These are phyloP conservation scores for Dactylellina drechsleri DNA, from an alignment of 2,329 filamentous ascomycete species.

Conservation along the genomic window DNA sequence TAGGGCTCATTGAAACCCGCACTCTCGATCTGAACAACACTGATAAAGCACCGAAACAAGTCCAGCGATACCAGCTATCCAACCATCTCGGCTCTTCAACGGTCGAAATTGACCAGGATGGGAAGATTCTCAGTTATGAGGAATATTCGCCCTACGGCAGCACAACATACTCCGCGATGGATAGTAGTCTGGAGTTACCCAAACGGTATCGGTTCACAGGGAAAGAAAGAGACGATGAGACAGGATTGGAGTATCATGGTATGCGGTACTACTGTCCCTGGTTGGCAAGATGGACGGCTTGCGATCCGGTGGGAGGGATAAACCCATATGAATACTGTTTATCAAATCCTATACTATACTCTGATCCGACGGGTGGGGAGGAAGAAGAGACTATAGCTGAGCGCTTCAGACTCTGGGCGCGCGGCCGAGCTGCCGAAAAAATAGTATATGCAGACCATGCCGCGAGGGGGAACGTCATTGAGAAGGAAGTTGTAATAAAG, in stretches of 20 bases:
- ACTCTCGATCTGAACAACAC: neutral
- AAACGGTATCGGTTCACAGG: slow-evolving; percentile 58
- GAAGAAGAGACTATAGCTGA: too few species aligned
- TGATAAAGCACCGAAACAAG: neutral
- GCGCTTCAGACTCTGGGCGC: too few species aligned
- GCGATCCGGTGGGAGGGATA: slow-evolving; percentile 55
- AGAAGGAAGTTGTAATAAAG: too few species aligned
- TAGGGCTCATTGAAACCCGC: too few species aligned
- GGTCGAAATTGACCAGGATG: slow-evolving; percentile 36
- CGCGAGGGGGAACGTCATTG: too few species aligned
- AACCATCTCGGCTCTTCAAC: slow-evolving; percentile 3
- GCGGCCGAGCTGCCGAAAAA: too few species aligned
- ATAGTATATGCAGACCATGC: too few species aligned
- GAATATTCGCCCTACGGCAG: slow-evolving; percentile 19
- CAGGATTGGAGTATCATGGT: slow-evolving; percentile 58
- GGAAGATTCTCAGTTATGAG: slow-evolving; percentile 5
- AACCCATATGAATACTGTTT: slow-evolving; percentile 12
- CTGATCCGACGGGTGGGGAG: neutral
- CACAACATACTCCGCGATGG: slow-evolving; percentile 29
- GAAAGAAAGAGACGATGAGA: slow-evolving; percentile 58
- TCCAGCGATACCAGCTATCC: neutral
- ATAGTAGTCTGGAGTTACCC: slow-evolving; percentile 14
- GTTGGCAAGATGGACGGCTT: slow-evolving; percentile 57
- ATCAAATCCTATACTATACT: neutral
- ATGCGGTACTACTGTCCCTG: slow-evolving; percentile 58